Base-by-base conservation (phyloP, 768 basidiomycete species). In the Termitomyces sp. region DNA sequence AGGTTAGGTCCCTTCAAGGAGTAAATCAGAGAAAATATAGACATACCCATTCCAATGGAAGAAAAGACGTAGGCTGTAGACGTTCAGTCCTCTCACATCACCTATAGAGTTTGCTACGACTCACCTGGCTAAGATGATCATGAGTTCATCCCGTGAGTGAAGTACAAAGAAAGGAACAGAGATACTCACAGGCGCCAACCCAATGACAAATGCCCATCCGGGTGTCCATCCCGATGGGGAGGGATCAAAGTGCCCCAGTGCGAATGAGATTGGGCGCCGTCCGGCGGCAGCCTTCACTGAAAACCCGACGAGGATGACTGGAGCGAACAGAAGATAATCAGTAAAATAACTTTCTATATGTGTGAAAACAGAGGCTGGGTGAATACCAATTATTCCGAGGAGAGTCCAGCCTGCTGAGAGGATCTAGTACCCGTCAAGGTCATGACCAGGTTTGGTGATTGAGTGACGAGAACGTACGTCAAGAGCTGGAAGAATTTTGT, bases 141-240 rank as follows among this genome's bases (percentile, higher is more conserved):
- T 54, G 15, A 11, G 38, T 9, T 44, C 40, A 12, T 21, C 14
- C 14, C n/a, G 14, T 51, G 32, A 26, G 43, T 19, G 30, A 22
- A 52, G 5, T 21, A 11, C 22, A 19, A 44, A 10, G 14, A n/a
- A 12, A 21, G 9, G 37, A 1, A 40, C 8, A 17, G 17, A 12
- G 2, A 44, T 24, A 51, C 76, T 56, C 68, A 83, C 82, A 41
- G 79, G 82, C 24, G 82, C 70, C 24, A 85, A 61, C 26, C 84
- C 84, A 35, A 85, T 80, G 65, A 85, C 85, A 64, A 85, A 87
- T 0, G 83, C 75, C 84, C 84, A 87, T 32, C 82, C 85, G 12
- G 81, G 74, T 2, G 76, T 76, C 85, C 84, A 87, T 7, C 86
- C 85, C 0, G 85, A 82, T 21, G 71, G 66, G n/a, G 83, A 78